These are phyloP conservation scores for Claviceps paspali DNA, from an alignment of 2,329 filamentous ascomycete genomes.

Conservation along the genomic window DNA sequence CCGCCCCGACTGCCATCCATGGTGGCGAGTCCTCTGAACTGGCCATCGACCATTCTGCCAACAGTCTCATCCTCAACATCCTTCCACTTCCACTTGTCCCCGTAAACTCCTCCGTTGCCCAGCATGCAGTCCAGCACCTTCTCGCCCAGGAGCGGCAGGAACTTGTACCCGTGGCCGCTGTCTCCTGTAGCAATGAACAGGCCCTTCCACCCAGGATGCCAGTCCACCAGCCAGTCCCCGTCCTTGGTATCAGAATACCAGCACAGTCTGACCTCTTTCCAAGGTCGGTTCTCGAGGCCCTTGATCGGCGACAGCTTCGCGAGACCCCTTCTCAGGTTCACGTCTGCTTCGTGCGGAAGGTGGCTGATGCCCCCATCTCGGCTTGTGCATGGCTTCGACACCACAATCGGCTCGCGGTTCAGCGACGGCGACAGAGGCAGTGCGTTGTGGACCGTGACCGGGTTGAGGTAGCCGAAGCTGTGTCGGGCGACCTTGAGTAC, in stretches of 20 bases:
- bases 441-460: slow-evolving; percentile 20
- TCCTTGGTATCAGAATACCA: slow-evolving; percentile 65
- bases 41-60: slow-evolving; percentile 19
- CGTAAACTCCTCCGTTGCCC: slow-evolving; percentile 33
- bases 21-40: slow-evolving; percentile 27
- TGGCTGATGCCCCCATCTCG: slow-evolving; percentile 25
- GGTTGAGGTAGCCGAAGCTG: slow-evolving; percentile 51
- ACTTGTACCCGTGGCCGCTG: slow-evolving; percentile 54
- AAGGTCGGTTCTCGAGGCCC: slow-evolving; percentile 41
- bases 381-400: slow-evolving; percentile 21
- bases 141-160: slow-evolving; percentile 49
- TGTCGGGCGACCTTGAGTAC: slow-evolving; percentile 58
- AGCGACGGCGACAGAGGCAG: slow-evolving; percentile 16
- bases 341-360: slow-evolving; percentile 45
- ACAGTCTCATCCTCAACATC: slow-evolving; percentile 26
- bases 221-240: slow-evolving; percentile 56
- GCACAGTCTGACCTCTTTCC: slow-evolving; percentile 48
- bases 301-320: slow-evolving; percentile 42
- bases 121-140: slow-evolving; percentile 42
- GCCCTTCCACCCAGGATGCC: slow-evolving; percentile 45
- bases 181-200: slow-evolving; percentile 48
- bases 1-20: slow-evolving; percentile 40
- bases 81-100: slow-evolving; percentile 49
- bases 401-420: slow-evolving; percentile 15
- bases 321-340: slow-evolving; percentile 45